Conservation (phyloP, 768 basidiomycete genomes). For the Cyathus striatus region DNA sequence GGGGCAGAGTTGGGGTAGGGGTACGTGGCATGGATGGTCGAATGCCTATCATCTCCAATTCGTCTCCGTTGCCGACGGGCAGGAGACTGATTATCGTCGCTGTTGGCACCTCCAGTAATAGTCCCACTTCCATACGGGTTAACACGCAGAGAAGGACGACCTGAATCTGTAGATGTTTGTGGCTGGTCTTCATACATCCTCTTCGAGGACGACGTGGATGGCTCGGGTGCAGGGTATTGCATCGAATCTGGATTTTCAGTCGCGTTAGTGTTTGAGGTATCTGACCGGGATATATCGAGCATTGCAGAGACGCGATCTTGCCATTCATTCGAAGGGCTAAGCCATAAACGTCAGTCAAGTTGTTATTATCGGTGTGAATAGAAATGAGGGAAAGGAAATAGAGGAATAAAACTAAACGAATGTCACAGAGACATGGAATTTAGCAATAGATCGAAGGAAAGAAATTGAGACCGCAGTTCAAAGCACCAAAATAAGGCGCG, state of each 20-base stretch:
- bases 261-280: conserved; percentile 5
- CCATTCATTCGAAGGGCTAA: conserved; percentile 79
- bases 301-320: conserved; percentile 60
- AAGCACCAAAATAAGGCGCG: no score
- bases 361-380: no score
- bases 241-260: conserved; percentile 5
- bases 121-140: conserved; percentile 8
- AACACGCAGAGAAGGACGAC: conserved; percentile 10
- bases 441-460: background rate
- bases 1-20: conserved; percentile 12
- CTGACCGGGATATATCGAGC: no score
- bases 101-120: conserved; percentile 5
- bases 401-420: no score
- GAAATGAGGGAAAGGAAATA: no score
- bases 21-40: conserved; percentile 10
- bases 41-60: conserved; percentile 30
- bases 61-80: conserved; percentile 47
- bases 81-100: conserved; percentile 25
- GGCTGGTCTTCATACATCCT: background rate
- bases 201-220: background rate
- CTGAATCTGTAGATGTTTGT: conserved; percentile 1
- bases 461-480: background rate
- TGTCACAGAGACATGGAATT: no score
- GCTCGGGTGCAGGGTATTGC: conserved; percentile 2
- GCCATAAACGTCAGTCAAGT: no score